Evolutionary conservation across 2,329 filamentous ascomycete genomes (phyloP).

Genomic region (Xylaria sp.): DNA sequence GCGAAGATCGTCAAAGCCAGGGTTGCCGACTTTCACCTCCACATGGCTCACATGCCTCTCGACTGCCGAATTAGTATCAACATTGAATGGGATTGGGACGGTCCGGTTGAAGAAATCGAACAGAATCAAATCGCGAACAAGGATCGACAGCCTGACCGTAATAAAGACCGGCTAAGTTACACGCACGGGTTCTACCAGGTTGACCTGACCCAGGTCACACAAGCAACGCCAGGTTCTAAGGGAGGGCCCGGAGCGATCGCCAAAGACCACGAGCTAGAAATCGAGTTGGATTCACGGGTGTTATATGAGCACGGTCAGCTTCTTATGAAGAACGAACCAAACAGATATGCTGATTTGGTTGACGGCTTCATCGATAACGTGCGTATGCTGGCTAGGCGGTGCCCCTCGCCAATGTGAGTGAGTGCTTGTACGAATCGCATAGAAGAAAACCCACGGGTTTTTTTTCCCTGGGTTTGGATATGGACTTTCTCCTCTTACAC

Average conservation of each 20-base stretch:
- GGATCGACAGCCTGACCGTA: slow-evolving; percentile 53
- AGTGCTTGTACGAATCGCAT: neutral
- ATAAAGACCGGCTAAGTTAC: slow-evolving; percentile 90
- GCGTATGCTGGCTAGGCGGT: slow-evolving; percentile 46
- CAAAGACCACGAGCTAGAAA: slow-evolving; percentile 76
- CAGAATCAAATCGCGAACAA: slow-evolving; percentile 34
- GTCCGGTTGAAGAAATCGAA: slow-evolving; percentile 55
- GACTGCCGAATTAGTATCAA: slow-evolving; percentile 95
- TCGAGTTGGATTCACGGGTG: slow-evolving; percentile 63
- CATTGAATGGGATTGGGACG: slow-evolving; percentile 83
- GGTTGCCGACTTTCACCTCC: slow-evolving; percentile 82
- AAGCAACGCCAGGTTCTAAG: slow-evolving; percentile 34
- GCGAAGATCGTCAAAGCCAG: slow-evolving; percentile 87
- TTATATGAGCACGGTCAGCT: slow-evolving; percentile 61
- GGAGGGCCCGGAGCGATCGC: slow-evolving; percentile 38
- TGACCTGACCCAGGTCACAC: slow-evolving; percentile 85
- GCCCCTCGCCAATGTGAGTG: slow-evolving; percentile 16
- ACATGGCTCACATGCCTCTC: slow-evolving; percentile 69
- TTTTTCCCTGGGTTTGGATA: neutral
- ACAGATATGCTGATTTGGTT: slow-evolving; percentile 62
- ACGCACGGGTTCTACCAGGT: slow-evolving; percentile 81
- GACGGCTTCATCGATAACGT: slow-evolving; percentile 72
- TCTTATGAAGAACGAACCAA: slow-evolving; percentile 46
- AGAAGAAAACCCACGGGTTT: neutral
- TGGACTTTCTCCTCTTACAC: neutral